Evolutionary conservation across 208 protist species (phyloP).

Genomic region (Polymyxa betae): DNA sequence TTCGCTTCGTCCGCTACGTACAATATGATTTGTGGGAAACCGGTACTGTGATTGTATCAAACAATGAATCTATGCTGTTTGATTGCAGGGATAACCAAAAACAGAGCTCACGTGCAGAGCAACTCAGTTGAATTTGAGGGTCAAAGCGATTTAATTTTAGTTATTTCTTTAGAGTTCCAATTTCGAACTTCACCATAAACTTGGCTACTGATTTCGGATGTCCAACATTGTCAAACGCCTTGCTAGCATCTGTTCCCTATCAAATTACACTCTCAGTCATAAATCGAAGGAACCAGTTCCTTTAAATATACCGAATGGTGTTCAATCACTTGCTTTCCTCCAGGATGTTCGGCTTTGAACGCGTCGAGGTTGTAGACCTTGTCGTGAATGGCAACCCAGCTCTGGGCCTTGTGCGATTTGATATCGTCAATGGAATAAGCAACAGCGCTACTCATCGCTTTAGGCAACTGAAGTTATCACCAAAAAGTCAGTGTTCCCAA

Average conservation of each 20-base stretch:
- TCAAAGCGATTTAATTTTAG: too few relatives aligned
- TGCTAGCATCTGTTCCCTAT: not conserved
- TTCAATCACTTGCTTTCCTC: not conserved
- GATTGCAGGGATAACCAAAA: too few relatives aligned
- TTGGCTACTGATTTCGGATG: not conserved
- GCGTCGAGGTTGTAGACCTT: not conserved
- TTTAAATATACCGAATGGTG: not conserved
- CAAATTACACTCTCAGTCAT: not conserved
- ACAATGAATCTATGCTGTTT: too few relatives aligned
- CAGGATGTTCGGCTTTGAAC: not conserved
- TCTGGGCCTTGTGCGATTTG: not conserved
- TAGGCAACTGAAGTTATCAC: too few relatives aligned
- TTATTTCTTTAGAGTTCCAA: not conserved
- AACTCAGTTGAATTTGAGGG: too few relatives aligned
- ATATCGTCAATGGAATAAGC: conserved; percentile 7
- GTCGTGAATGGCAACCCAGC: not conserved
- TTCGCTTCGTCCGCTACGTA: too few relatives aligned
- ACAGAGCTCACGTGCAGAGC: too few relatives aligned
- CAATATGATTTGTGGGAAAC: too few relatives aligned
- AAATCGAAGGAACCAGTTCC: not conserved
- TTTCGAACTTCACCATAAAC: not conserved
- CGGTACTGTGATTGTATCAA: too few relatives aligned
- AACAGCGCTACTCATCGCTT: too few relatives aligned
- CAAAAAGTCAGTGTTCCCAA: too few relatives aligned
- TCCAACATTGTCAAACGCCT: not conserved